Percentiles rank a stretch among this genome's conserved stretches.
Conservation (phyloP, 768 basidiomycete species). For the Austroboletus eburneus region DNA sequence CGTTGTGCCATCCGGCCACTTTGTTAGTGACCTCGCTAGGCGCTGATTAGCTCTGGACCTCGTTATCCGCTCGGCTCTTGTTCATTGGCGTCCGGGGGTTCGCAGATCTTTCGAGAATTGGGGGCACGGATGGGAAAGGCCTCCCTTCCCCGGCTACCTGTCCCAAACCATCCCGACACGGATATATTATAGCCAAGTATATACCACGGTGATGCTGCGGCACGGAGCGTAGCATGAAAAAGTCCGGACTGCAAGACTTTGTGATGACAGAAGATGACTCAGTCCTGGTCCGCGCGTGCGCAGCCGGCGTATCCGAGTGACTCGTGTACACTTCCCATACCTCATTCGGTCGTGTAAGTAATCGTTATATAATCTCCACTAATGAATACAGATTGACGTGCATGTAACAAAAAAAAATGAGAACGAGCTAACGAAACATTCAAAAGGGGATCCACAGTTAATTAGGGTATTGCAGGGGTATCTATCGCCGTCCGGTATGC, state of each 20-base stretch:
- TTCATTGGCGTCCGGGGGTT: not conserved
- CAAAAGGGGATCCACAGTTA: constrained; percentile 1
- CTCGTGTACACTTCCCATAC: not conserved
- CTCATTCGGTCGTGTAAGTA: not conserved
- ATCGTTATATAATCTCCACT: constrained; percentile 1
- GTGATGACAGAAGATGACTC: not conserved
- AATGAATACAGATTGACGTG: constrained; percentile 11
- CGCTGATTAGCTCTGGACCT: not conserved
- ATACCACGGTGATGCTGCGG: not conserved
- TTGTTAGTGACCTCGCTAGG: constrained; percentile 8
- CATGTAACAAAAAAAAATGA: not conserved
- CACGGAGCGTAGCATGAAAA: not conserved
- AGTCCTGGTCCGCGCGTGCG: no score
- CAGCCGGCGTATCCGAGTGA: no score
- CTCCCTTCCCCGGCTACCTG: not conserved
- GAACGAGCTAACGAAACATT: constrained; percentile 9
- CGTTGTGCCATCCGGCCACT: constrained; percentile 14
- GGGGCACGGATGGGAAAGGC: not conserved
- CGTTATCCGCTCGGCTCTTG: no score
- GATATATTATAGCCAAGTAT: constrained; percentile 10
- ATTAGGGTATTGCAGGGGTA: constrained; percentile 24
- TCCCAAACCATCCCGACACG: constrained; percentile 1
- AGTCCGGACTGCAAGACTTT: not conserved
- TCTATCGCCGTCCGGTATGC: constrained; percentile 15
- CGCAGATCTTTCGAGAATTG: not conserved